Conservation (phyloP, 140 eudicot genomes). For the Stevia rebaudiana region DNA sequence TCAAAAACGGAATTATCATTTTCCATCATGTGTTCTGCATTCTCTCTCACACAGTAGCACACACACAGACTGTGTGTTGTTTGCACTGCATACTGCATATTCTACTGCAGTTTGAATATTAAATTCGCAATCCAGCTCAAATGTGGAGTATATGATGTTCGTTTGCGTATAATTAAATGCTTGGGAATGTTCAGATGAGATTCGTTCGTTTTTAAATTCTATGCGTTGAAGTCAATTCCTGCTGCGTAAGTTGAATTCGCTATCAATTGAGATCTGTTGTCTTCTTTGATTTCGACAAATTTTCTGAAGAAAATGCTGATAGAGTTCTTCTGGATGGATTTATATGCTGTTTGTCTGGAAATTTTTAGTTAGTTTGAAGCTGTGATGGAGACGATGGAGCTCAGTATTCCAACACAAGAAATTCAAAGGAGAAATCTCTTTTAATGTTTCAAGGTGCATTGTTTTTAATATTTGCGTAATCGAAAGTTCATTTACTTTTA, state of each 20-base stretch:
- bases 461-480: neutral
- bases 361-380: slow-evolving; percentile 16
- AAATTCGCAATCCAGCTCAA: slow-evolving; percentile 31
- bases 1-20: slow-evolving; percentile 20
- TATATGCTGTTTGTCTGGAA: neutral
- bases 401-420: slow-evolving; percentile 2
- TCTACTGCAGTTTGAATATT: slow-evolving; percentile 18
- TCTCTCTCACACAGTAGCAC: slow-evolving; percentile 18
- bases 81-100: slow-evolving; percentile 21
- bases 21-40: slow-evolving; percentile 23
- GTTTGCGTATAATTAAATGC: slow-evolving; percentile 19
- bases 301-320: slow-evolving; percentile 1
- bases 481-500: neutral
- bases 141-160: slow-evolving; percentile 27
- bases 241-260: slow-evolving; percentile 14
- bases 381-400: slow-evolving; percentile 27
- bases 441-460: slow-evolving; percentile 28
- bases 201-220: slow-evolving; percentile 19
- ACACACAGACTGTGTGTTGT: slow-evolving; percentile 24
- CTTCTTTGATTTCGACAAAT: slow-evolving; percentile 1
- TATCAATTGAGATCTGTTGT: slow-evolving; percentile 27
- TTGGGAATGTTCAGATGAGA: slow-evolving; percentile 4
- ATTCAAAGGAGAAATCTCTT: neutral
- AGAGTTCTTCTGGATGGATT: slow-evolving; percentile 4
- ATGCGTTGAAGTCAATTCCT: slow-evolving; percentile 21